Evolutionary conservation across 2,329 filamentous ascomycete genomes (phyloP).

Genomic region (Ascosphaera pollenicola): DNA sequence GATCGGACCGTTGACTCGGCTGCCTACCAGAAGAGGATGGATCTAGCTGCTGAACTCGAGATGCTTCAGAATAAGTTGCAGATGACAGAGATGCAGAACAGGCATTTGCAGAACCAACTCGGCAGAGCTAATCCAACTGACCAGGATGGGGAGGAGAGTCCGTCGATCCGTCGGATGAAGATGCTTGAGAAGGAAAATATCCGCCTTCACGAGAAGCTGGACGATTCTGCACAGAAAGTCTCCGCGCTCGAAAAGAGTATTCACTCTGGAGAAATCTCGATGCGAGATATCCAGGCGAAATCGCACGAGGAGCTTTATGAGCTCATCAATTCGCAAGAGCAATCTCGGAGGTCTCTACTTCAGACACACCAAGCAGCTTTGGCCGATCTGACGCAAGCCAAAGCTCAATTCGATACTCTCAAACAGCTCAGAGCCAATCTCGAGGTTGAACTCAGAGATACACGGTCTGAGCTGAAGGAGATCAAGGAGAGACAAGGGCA

Average conservation of each 20-base stretch:
- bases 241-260: slow-evolving; percentile 74
- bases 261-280: slow-evolving; percentile 63
- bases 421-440: slow-evolving; percentile 58
- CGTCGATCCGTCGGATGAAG: slow-evolving; percentile 59
- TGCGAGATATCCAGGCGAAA: slow-evolving; percentile 78
- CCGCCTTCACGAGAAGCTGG: slow-evolving; percentile 78
- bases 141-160: slow-evolving; percentile 47
- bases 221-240: slow-evolving; percentile 83
- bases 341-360: slow-evolving; percentile 59
- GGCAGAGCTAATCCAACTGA: slow-evolving; percentile 45
- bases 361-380: slow-evolving; percentile 71
- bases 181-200: slow-evolving; percentile 86
- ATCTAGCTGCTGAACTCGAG: slow-evolving; percentile 74
- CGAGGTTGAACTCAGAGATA: slow-evolving; percentile 73
- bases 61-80: slow-evolving; percentile 87
- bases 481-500: slow-evolving; percentile 59
- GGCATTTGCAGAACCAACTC: slow-evolving; percentile 72
- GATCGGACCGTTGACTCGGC: slow-evolving; percentile 69
- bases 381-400: slow-evolving; percentile 66
- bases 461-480: slow-evolving; percentile 64
- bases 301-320: slow-evolving; percentile 90
- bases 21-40: slow-evolving; percentile 71
- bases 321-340: slow-evolving; percentile 78
- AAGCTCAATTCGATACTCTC: slow-evolving; percentile 66
- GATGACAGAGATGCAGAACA: slow-evolving; percentile 84